Conservation (phyloP, 768 basidiomycete genomes). For the Lyophyllum decastes region DNA sequence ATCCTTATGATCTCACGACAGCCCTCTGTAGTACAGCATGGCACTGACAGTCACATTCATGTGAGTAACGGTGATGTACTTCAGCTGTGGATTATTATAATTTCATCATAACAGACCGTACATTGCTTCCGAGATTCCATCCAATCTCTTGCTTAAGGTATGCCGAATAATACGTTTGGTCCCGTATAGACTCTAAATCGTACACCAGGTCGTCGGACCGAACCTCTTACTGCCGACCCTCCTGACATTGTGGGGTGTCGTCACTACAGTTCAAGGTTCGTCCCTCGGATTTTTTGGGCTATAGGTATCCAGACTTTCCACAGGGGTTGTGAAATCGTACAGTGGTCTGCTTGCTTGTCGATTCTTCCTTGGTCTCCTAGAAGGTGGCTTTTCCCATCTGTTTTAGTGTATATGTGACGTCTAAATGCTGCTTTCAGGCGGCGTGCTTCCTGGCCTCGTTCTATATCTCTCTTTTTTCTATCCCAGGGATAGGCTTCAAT, state of each 20-base stretch:
- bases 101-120: conserved; percentile 10
- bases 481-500: conserved; percentile 22
- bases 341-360: conserved; percentile 42
- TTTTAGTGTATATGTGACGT: conserved; percentile 14
- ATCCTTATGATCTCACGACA: not conserved
- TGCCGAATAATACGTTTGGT: not conserved
- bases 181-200: conserved; percentile 11
- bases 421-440: conserved; percentile 28
- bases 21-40: conserved; percentile 15
- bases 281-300: conserved; percentile 38
- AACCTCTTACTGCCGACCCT: conserved; percentile 46
- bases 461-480: conserved; percentile 41
- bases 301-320: conserved; percentile 11
- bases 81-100: not conserved
- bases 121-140: conserved; percentile 37
- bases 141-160: conserved; percentile 39
- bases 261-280: conserved; percentile 37
- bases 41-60: conserved; percentile 22
- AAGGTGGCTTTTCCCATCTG: conserved; percentile 32
- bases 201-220: conserved; percentile 40
- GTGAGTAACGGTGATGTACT: conserved; percentile 1
- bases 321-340: conserved; percentile 12
- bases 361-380: conserved; percentile 47
- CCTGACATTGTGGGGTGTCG: conserved; percentile 47
- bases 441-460: conserved; percentile 24